A percentile compares a stretch with the other conserved stretches of the same genome.
These are phyloP conservation scores for Gamsiella multidivaricata DNA, from an alignment of 192 early-diverging fungal genomes.

Conservation along the genomic window DNA sequence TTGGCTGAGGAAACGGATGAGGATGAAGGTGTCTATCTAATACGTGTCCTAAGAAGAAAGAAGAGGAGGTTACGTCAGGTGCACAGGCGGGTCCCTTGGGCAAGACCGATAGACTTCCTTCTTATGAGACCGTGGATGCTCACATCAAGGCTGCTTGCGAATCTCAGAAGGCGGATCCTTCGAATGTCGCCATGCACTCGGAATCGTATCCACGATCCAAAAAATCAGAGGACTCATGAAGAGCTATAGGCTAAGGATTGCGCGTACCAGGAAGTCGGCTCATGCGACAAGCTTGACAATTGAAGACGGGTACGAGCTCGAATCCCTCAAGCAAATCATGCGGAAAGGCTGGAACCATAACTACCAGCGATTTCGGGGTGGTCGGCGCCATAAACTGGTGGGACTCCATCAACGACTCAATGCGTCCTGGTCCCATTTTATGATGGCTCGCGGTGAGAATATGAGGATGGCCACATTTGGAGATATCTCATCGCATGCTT, in stretches of 20 bases:
- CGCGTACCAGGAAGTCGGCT: neutral
- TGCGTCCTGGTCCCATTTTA: neutral
- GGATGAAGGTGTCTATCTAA: neutral
- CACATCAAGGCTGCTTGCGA: neutral
- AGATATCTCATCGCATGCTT: neutral
- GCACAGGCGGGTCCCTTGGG: neutral
- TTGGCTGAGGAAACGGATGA: neutral
- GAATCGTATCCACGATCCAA: constrained; percentile 4
- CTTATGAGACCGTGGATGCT: neutral
- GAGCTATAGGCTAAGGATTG: too few relatives aligned
- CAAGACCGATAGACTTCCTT: neutral
- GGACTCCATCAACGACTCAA: neutral
- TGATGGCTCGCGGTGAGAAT: constrained; percentile 5
- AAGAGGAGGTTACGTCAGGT: neutral
- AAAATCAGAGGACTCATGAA: too few relatives aligned
- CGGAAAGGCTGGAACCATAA: neutral
- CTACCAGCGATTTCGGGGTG: too few relatives aligned
- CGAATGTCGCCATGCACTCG: neutral
- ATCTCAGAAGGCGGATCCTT: neutral
- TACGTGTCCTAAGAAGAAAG: neutral
- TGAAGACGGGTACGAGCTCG: neutral
- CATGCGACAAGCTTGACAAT: neutral
- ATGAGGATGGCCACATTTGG: neutral
- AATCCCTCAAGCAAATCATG: neutral
- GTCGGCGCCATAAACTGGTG: neutral